Conservation (phyloP, 306 rosid species). For the Canavalia ensiformis region DNA sequence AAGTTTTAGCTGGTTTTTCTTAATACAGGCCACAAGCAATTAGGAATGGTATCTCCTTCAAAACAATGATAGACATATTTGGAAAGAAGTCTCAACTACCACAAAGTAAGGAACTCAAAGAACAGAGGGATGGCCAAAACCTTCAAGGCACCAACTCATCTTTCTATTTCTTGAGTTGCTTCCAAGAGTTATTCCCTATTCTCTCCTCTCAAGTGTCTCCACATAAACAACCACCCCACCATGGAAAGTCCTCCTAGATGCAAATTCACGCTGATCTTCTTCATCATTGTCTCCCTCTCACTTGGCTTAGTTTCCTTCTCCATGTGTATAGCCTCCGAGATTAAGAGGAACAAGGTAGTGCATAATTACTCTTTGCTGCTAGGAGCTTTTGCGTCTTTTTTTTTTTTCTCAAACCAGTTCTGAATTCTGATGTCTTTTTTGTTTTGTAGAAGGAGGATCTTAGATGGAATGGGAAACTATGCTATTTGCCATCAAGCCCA, state of each 20-base stretch:
- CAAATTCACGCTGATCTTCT: slow-evolving; percentile 49
- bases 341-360: slow-evolving; percentile 71
- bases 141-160: slow-evolving; percentile 34
- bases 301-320: slow-evolving; percentile 70
- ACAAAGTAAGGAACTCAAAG: slow-evolving; percentile 47
- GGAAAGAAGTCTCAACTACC: slow-evolving; percentile 57
- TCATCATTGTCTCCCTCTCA: slow-evolving; percentile 54
- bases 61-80: slow-evolving; percentile 59
- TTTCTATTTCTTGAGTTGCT: slow-evolving; percentile 59
- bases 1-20: slow-evolving; percentile 35
- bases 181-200: slow-evolving; percentile 50
- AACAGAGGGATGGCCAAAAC: slow-evolving; percentile 35
- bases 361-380: not conserved
- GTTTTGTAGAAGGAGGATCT: slow-evolving; percentile 70
- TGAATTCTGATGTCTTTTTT: slow-evolving; percentile 23
- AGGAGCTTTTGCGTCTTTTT: not conserved
- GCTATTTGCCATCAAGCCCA: slow-evolving; percentile 75
- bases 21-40: slow-evolving; percentile 42
- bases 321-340: slow-evolving; percentile 78
- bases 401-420: not conserved
- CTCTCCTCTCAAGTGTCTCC: slow-evolving; percentile 43
- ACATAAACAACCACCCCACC: slow-evolving; percentile 25
- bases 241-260: slow-evolving; percentile 66
- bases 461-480: slow-evolving; percentile 69
- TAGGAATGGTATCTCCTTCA: slow-evolving; percentile 72